Evolutionary conservation across 495 filamentous ascomycete species (phyloP).

Genomic region (Corynascus novoguineensis): DNA sequence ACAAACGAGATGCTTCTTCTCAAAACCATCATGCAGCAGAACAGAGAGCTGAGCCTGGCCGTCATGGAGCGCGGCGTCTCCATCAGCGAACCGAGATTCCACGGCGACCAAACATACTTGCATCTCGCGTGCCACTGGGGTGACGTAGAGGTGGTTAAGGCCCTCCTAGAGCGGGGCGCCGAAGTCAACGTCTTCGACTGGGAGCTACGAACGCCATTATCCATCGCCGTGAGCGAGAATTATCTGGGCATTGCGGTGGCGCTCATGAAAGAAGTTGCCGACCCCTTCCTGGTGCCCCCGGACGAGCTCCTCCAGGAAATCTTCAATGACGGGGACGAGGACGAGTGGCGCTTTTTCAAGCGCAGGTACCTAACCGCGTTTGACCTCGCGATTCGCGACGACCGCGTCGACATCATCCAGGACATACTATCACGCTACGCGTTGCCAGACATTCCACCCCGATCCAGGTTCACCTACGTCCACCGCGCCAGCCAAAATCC

Average conservation of each 20-base stretch:
- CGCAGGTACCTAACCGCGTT: slow-evolving; percentile 20
- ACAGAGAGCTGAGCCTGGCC: slow-evolving; percentile 20
- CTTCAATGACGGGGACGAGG: slow-evolving; percentile 8
- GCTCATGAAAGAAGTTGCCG: slow-evolving; percentile 25
- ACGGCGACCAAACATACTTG: slow-evolving; percentile 23
- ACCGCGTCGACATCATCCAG: slow-evolving; percentile 17
- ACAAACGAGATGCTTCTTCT: slow-evolving; percentile 22
- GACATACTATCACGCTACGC: slow-evolving; percentile 22
- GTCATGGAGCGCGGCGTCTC: slow-evolving; percentile 22
- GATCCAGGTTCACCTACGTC: slow-evolving; percentile 15
- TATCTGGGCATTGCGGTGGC: slow-evolving; percentile 5
- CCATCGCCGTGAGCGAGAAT: slow-evolving; percentile 22
- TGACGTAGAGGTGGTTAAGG: slow-evolving; percentile 19
- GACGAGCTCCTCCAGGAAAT: slow-evolving; percentile 17
- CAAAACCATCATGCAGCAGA: slow-evolving; percentile 20
- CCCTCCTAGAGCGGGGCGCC: slow-evolving; percentile 24
- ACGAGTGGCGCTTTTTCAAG: slow-evolving; percentile 19
- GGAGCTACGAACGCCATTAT: slow-evolving; percentile 24
- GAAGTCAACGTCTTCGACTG: slow-evolving; percentile 25
- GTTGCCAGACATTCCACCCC: slow-evolving; percentile 15
- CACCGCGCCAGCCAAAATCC: slow-evolving; percentile 22
- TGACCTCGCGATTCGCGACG: slow-evolving; percentile 25
- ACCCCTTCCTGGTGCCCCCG: slow-evolving; percentile 23
- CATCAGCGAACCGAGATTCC: slow-evolving; percentile 18
- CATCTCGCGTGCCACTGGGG: slow-evolving; percentile 27